A percentile compares a stretch with the other conserved stretches of the same genome.
These are phyloP conservation scores for Lepidium aucheri DNA, from an alignment of 345 rosid genomes.

Conservation along the genomic window DNA sequence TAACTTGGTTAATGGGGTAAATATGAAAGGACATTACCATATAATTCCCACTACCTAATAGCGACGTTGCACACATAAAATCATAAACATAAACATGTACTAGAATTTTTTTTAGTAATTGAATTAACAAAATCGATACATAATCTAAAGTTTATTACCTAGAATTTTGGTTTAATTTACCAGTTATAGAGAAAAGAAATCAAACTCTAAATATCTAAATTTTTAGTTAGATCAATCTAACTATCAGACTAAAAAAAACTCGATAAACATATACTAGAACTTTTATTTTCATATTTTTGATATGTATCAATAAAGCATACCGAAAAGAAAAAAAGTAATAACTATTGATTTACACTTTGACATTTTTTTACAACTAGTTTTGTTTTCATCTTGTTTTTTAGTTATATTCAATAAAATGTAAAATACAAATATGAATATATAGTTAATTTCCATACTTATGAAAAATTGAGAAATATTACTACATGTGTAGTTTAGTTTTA, in stretches of 20 bases:
- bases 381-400: background rate
- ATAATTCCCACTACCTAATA: background rate
- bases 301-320: background rate
- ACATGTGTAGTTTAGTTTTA: background rate
- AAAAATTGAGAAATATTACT: background rate
- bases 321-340: background rate
- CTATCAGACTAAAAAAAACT: no score
- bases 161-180: no score
- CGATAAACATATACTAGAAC: no score
- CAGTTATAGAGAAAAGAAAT: no score
- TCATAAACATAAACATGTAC: background rate
- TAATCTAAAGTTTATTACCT: no score
- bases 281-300: background rate
- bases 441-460: background rate
- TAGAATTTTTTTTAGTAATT: no score
- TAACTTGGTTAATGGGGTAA: background rate
- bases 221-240: no score
- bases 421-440: background rate
- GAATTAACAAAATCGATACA: no score
- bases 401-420: background rate
- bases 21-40: background rate
- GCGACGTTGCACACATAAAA: background rate
- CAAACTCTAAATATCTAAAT: no score
- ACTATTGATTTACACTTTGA: background rate
- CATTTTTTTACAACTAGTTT: background rate